Percentiles rank a stretch among this genome's conserved stretches.
phyloP scores from a whole-genome alignment of 2,329 filamentous ascomycete species.

The Helminthosporium solani region DNA sequence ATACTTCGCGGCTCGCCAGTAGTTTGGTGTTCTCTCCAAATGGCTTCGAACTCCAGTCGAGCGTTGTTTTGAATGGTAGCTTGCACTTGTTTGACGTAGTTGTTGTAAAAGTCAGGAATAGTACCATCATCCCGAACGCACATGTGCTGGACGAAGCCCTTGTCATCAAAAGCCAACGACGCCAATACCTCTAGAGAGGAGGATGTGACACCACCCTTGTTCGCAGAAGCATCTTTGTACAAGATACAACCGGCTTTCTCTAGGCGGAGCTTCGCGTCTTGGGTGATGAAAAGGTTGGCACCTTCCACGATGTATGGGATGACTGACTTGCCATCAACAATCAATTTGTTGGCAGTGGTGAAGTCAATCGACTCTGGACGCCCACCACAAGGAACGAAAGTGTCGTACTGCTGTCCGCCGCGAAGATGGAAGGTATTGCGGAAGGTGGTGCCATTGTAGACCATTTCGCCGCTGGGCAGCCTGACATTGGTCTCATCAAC shows the following conservation, averaged over 20 bases:
- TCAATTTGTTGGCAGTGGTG: slow-evolving; percentile 80
- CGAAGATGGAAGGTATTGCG: slow-evolving; percentile 96
- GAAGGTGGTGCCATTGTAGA: slow-evolving; percentile 92
- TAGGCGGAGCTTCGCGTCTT: slow-evolving; percentile 92
- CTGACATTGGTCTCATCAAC: slow-evolving; percentile 87
- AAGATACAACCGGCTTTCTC: slow-evolving; percentile 93
- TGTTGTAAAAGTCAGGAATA: slow-evolving; percentile 85
- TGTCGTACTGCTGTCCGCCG: slow-evolving; percentile 70
- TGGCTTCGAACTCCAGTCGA: slow-evolving; percentile 91
- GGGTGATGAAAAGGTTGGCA: slow-evolving; percentile 97
- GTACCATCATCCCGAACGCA: slow-evolving; percentile 76
- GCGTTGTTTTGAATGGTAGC: slow-evolving; percentile 89
- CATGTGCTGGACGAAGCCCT: slow-evolving; percentile 89
- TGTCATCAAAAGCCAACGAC: slow-evolving; percentile 89
- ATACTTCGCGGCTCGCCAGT: slow-evolving; percentile 78
- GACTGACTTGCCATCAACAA: slow-evolving; percentile 80
- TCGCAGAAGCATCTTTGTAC: slow-evolving; percentile 97
- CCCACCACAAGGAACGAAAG: slow-evolving; percentile 94
- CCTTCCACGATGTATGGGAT: slow-evolving; percentile 97
- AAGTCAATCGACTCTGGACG: slow-evolving; percentile 96
- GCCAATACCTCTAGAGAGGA: slow-evolving; percentile 96
- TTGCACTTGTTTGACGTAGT: slow-evolving; percentile 91
- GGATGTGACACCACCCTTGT: slow-evolving; percentile 97
- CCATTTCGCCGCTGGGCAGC: slow-evolving; percentile 81
- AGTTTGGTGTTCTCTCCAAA: slow-evolving; percentile 90